Conservation (phyloP, 345 rosid species). For the Syzygium grande region DNA sequence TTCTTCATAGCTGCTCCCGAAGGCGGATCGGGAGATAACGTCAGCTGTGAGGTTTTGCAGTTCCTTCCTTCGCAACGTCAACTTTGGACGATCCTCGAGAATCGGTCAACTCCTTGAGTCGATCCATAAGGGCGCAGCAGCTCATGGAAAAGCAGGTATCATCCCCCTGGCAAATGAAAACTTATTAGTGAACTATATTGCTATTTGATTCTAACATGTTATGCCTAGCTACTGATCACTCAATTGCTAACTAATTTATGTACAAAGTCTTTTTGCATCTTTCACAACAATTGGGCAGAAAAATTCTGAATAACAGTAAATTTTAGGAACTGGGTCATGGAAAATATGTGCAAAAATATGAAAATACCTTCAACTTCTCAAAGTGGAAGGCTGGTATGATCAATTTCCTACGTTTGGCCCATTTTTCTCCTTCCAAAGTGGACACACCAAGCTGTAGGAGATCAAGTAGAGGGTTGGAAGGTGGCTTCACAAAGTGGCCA, state of each 20-base stretch:
- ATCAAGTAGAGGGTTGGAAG: slow-evolving; percentile 15
- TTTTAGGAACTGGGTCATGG: neutral
- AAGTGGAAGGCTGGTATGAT: slow-evolving; percentile 42
- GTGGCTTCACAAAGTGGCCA: slow-evolving; percentile 39
- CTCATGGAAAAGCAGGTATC: slow-evolving; percentile 22
- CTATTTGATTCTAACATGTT: neutral
- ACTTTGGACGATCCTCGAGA: slow-evolving; percentile 21
- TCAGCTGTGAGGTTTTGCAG: slow-evolving; percentile 36
- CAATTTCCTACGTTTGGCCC: slow-evolving; percentile 35
- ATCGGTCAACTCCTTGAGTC: slow-evolving; percentile 26
- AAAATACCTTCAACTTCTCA: slow-evolving; percentile 32
- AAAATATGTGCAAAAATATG: neutral
- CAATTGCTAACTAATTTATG: neutral
- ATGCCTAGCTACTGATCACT: neutral
- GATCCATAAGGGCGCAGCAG: slow-evolving; percentile 22
- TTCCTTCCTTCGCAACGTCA: slow-evolving; percentile 38
- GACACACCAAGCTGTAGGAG: slow-evolving; percentile 27
- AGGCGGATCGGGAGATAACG: slow-evolving; percentile 35
- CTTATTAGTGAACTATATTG: neutral
- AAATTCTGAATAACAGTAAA: neutral
- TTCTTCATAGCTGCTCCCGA: slow-evolving; percentile 46
- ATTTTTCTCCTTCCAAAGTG: slow-evolving; percentile 31
- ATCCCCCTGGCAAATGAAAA: slow-evolving; percentile 14
- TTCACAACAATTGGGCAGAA: neutral
- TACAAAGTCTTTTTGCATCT: neutral